Base-by-base conservation (phyloP, 805 yeast genomes). In the Barnettozyma wickerhamii region DNA sequence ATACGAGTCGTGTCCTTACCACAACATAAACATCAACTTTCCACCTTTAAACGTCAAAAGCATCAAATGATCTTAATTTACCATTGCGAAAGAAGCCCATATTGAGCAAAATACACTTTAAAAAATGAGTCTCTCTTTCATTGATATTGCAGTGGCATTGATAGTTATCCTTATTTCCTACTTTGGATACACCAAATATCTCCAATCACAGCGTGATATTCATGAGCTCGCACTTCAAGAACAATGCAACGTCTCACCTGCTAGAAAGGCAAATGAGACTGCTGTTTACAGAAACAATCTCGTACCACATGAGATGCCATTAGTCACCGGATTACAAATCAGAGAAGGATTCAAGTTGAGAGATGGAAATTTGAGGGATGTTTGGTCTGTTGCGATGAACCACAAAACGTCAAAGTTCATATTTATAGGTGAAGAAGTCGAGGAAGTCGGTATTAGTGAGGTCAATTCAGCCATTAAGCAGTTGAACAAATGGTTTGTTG, bases 261-360 rank as follows among this genome's bases (percentile, higher is more conserved):
- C 86, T 1, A 68, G 95, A n/a, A 67, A 72, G 32, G 66, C 69
- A 5, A 69, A 74, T 37, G 95, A 89, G 58, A 75, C 90, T 13
- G 90, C 95, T 0, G 67, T 84, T 10, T 81, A 84, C 59, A 72
- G 93, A 47, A 82, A 88, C 37, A 77, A 78, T 34, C 79, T 83
- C 49, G 77, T 84, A 24, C 93, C 90, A 18, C 79, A 77, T 55
- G 85, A 87, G 5, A 58, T 75, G 43, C 82, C 85, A 1, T 66
- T 89, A 41, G 69, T 81, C 18, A 73, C 84, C 3, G 95, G 95
- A 0, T 62, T 85, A 41, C 76, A 77, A 34, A 72, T 89, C 19
- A 71, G 86, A 32, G 68, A 74, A 19, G 79, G 76, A 27, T 84
- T 81, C 57, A 75, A 74, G 47, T 56, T 83, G 18, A 68, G 95